Evolutionary conservation across 1,284 basidiomycete genomes (phyloP), one percentile per base, ranked within the genome.

Genomic region (Ustilago trichophora): DNA sequence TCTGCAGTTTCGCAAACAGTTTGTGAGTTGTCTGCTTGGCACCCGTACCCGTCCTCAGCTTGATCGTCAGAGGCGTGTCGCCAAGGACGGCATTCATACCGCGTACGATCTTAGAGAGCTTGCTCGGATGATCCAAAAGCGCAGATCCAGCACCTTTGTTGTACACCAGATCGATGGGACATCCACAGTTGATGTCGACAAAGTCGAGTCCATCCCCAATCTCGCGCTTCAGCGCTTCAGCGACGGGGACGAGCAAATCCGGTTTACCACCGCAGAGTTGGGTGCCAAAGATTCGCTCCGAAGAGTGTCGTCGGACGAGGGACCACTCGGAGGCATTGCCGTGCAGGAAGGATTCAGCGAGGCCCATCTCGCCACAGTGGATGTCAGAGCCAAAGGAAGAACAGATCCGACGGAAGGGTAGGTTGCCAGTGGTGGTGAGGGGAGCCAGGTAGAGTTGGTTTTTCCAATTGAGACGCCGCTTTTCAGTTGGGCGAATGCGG

Each of bases 131-230:
- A 68, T 96, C 93, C 22, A 98, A 87, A 49, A 98, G 91, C 88
- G 81, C 93, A 62, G 90, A 92, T 0, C 93, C 93, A 43, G 91
- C 93, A 0, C 93, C 93, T 21, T 88, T 87, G 77, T 91, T 91
- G 84, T 93, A 98, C 2, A 98, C 91, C 40, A 98, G 84, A 82
- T 98, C 95, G 71, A 98, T 98, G 3, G 95, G 95, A 82, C 95
- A 98, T 4, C 95, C 95, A 82, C 92, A 92, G 80, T 98, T 98
- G 72, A 98, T 84, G 75, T 98, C 95, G 11, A 95, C 91, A 77
- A 95, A 96, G 79, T 96, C 92, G 24, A 95, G 82, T 19, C 87
- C 86, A 11, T 84, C 83, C 0, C 74, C 75, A 2, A 77, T 54
- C 75, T 93, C 90, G 58, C 86, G 87, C 1, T 86, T 88, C 16